These are phyloP conservation scores for Aegilops tauschii DNA, from an alignment of 176 grass and related monocot species.

Conservation along the genomic window DNA sequence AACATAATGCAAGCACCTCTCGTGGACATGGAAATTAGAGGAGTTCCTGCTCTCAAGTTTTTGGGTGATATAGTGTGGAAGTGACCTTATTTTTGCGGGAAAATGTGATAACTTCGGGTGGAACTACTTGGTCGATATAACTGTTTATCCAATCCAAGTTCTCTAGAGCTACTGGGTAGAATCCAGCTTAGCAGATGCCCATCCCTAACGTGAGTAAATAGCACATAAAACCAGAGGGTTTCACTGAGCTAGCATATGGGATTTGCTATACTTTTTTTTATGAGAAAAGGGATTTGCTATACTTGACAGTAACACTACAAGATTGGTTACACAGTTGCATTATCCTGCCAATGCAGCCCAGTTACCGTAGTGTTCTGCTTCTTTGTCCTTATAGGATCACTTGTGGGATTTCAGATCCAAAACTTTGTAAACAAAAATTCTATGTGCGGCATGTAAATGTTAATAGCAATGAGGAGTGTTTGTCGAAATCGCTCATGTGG, in stretches of 20 bases:
- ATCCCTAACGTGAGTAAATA: background rate
- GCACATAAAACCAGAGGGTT: background rate
- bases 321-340: background rate
- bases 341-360: background rate
- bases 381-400: background rate
- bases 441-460: background rate
- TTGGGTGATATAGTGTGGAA: slow-evolving; percentile 97
- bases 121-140: background rate
- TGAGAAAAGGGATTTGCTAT: background rate
- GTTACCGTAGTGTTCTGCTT: background rate
- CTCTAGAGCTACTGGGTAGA: background rate
- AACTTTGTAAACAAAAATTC: background rate
- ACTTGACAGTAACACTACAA: background rate
- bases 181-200: background rate
- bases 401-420: background rate
- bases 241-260: background rate
- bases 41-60: slow-evolving; percentile 94
- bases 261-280: background rate
- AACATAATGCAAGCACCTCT: slow-evolving; percentile 83
- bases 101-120: background rate
- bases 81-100: slow-evolving; percentile 16
- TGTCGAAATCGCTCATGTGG: background rate
- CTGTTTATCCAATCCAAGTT: background rate
- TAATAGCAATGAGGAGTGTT: background rate
- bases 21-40: slow-evolving; percentile 97